These are phyloP conservation scores for Bondarzewia mesenterica DNA, from an alignment of 1,284 basidiomycete genomes.

Conservation along the genomic window DNA sequence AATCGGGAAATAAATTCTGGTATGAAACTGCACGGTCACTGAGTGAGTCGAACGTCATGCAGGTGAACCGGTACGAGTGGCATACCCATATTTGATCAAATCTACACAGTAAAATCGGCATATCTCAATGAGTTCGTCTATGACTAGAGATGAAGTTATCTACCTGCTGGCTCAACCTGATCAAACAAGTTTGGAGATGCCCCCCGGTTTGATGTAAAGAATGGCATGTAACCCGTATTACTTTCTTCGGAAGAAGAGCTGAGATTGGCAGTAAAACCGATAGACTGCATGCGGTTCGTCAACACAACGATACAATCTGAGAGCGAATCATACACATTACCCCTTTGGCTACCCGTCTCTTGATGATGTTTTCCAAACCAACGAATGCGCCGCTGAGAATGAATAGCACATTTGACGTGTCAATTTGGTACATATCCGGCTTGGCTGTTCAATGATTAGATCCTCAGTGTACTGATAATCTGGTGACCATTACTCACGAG, in stretches of 20 bases:
- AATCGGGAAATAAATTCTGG: constrained; percentile 92
- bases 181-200: constrained; percentile 46
- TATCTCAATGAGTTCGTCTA: neutral
- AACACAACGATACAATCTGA: constrained; percentile 4
- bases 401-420: constrained; percentile 87
- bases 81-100: constrained; percentile 77
- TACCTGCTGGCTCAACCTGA: constrained; percentile 60
- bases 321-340: constrained; percentile 38
- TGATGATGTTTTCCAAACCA: constrained; percentile 79
- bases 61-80: neutral
- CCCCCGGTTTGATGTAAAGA: constrained; percentile 67
- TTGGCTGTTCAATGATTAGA: constrained; percentile 34
- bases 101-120: constrained; percentile 34
- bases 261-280: constrained; percentile 78
- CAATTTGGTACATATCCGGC: constrained; percentile 65
- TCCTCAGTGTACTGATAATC: neutral
- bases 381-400: constrained; percentile 93
- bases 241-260: constrained; percentile 31
- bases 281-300: constrained; percentile 46
- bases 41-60: neutral
- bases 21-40: constrained; percentile 54
- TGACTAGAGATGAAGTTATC: constrained; percentile 7
- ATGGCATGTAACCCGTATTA: constrained; percentile 36
- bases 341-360: constrained; percentile 73
- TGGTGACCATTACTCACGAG: constrained; percentile 22